Evolutionary conservation across 2,329 filamentous ascomycete genomes (phyloP).

Genomic region (Aspergillus tanneri): DNA sequence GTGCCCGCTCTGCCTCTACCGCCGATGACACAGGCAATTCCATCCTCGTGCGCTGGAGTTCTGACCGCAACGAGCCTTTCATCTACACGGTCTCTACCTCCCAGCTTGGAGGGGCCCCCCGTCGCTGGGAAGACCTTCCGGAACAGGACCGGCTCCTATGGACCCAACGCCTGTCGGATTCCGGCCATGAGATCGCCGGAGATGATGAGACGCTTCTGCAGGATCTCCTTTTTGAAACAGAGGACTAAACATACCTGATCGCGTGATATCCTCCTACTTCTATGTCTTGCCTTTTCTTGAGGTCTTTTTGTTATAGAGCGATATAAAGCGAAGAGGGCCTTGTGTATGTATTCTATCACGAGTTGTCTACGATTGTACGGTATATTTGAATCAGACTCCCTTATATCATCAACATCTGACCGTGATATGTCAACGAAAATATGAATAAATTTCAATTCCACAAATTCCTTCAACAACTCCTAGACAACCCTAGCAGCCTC

Average conservation of each 20-base stretch:
- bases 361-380: conserved; percentile 11
- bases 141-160: conserved; percentile 64
- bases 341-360: neutral
- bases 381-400: neutral
- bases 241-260: neutral
- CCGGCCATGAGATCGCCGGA: conserved; percentile 75
- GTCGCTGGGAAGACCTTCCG: conserved; percentile 44
- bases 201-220: conserved; percentile 76
- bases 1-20: conserved; percentile 20
- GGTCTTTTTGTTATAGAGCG: neutral
- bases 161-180: conserved; percentile 66
- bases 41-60: conserved; percentile 26
- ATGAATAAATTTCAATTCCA: neutral
- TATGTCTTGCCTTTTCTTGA: neutral
- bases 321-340: neutral
- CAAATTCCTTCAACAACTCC: too few relatives aligned
- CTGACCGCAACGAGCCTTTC: conserved; percentile 23
- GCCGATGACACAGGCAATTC: conserved; percentile 11
- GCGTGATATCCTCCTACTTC: neutral
- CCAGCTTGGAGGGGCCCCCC: neutral
- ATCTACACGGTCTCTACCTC: conserved; percentile 16
- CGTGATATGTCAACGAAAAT: neutral
- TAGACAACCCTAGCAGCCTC: too few relatives aligned
- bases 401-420: neutral
- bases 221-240: conserved; percentile 72